Percentiles rank a stretch among this genome's conserved stretches.
These are phyloP conservation scores for Blastomyces parvus DNA, from an alignment of 2,329 filamentous ascomycete genomes.

Conservation along the genomic window DNA sequence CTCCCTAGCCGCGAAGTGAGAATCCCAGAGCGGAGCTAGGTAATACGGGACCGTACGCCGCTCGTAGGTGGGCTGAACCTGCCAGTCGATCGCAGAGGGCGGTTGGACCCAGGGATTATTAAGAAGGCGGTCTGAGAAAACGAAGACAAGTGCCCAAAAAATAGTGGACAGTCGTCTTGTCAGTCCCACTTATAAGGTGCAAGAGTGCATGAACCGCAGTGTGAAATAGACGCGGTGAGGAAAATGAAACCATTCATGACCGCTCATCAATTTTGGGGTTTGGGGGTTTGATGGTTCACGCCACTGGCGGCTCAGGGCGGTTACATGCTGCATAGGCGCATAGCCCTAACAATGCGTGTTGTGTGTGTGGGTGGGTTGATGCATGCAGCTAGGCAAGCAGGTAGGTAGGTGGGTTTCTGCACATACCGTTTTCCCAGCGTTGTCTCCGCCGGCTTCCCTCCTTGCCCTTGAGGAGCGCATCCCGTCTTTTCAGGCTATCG, in stretches of 20 bases:
- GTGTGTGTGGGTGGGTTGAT: not conserved
- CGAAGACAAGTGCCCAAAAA: not conserved
- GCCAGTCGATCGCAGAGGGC: slow-evolving; percentile 73
- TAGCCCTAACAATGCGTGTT: not conserved
- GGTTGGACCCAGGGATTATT: slow-evolving; percentile 79
- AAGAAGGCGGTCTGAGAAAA: slow-evolving; percentile 64
- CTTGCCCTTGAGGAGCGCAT: slow-evolving; percentile 75
- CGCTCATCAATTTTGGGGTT: not conserved
- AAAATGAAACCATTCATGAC: not conserved
- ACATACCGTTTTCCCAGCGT: slow-evolving; percentile 86
- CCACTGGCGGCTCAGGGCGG: not conserved
- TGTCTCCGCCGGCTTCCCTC: slow-evolving; percentile 79
- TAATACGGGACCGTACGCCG: slow-evolving; percentile 77
- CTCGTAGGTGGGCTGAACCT: slow-evolving; percentile 69
- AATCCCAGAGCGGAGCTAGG: slow-evolving; percentile 77
- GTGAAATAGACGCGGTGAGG: not conserved
- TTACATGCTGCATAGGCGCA: not conserved
- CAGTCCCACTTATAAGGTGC: slow-evolving; percentile 5
- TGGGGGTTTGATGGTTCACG: not conserved
- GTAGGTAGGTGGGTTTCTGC: too few relatives aligned
- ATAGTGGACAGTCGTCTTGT: slow-evolving; percentile 5
- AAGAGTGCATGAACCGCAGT: not conserved
- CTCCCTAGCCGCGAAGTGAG: slow-evolving; percentile 39
- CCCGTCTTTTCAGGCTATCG: slow-evolving; percentile 54
- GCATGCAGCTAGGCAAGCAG: not conserved